Conservation (phyloP, 2,329 filamentous ascomycete species). For the Diplodia corticola region DNA sequence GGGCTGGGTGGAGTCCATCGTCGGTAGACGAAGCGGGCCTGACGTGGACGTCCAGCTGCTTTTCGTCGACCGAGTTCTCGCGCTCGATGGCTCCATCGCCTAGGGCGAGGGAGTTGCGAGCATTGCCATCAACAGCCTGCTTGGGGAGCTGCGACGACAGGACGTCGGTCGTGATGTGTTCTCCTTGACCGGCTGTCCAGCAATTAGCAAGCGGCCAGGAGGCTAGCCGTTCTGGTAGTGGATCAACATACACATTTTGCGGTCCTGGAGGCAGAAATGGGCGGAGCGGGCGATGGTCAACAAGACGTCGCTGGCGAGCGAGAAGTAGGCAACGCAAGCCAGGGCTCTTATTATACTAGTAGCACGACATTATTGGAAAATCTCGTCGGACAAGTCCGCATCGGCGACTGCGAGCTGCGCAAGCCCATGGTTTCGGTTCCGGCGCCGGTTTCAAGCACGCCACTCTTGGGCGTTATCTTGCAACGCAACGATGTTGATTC, state of each 20-base stretch:
- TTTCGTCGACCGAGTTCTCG: neutral
- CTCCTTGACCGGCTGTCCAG: neutral
- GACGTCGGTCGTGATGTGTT: slow-evolving; percentile 5
- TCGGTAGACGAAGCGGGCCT: neutral
- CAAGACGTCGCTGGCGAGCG: neutral
- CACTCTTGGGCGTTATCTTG: slow-evolving; percentile 20
- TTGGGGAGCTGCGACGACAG: slow-evolving; percentile 1
- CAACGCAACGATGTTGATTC: neutral
- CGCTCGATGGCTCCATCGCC: neutral
- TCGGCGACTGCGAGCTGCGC: neutral
- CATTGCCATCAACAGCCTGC: neutral
- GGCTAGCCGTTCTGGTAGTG: neutral
- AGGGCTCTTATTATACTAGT: neutral
- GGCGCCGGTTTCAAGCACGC: slow-evolving; percentile 4
- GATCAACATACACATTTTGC: slow-evolving; percentile 18
- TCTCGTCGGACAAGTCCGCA: neutral
- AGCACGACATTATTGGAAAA: neutral
- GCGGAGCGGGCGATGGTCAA: slow-evolving; percentile 1
- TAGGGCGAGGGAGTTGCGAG: neutral
- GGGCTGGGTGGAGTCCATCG: slow-evolving; percentile 26
- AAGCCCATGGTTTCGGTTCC: neutral
- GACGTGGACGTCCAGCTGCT: neutral
- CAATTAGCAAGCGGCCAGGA: neutral
- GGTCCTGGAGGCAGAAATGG: neutral
- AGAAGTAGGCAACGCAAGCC: neutral